phyloP scores from a whole-genome alignment of 495 filamentous ascomycete genomes.

The Xylaria cubensis region DNA sequence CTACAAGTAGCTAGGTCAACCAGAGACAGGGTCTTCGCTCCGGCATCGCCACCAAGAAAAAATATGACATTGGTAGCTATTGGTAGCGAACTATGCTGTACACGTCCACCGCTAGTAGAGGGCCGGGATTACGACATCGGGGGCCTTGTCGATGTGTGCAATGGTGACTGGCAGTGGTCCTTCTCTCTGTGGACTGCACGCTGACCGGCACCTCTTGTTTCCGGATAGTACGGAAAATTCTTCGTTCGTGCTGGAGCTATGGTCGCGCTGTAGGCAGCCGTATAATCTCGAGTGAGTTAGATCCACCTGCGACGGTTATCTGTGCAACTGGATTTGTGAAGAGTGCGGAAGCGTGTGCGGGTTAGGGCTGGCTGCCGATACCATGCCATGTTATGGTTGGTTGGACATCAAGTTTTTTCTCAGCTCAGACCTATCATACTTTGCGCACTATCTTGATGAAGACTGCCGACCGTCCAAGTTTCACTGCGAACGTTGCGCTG shows the following conservation, averaged over 20 bases:
- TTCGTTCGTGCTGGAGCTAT: not conserved
- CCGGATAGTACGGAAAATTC: slow-evolving; percentile 24
- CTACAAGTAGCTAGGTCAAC: no score
- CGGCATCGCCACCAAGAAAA: slow-evolving; percentile 18
- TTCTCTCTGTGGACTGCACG: slow-evolving; percentile 11
- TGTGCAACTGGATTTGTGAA: slow-evolving; percentile 17
- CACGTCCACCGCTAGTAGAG: slow-evolving; percentile 22
- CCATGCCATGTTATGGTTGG: slow-evolving; percentile 8
- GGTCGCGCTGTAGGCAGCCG: slow-evolving; percentile 11
- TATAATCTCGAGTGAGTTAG: slow-evolving; percentile 6
- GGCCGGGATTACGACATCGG: slow-evolving; percentile 18
- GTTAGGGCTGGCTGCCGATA: slow-evolving; percentile 18
- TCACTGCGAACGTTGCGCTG: not conserved
- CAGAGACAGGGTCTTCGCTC: slow-evolving; percentile 7
- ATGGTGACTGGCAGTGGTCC: slow-evolving; percentile 25
- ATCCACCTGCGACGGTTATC: slow-evolving; percentile 3
- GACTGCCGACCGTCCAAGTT: not conserved
- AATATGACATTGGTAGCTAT: slow-evolving; percentile 3
- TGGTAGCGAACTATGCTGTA: slow-evolving; percentile 16
- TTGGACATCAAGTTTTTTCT: slow-evolving; percentile 6
- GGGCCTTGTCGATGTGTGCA: slow-evolving; percentile 24
- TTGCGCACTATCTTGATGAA: not conserved
- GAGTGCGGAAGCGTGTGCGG: slow-evolving; percentile 13
- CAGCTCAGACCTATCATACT: slow-evolving; percentile 11
- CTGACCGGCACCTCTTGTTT: slow-evolving; percentile 14